phyloP scores from a whole-genome alignment of 2,329 filamentous ascomycete genomes.

The Exophiala alcalophila region DNA sequence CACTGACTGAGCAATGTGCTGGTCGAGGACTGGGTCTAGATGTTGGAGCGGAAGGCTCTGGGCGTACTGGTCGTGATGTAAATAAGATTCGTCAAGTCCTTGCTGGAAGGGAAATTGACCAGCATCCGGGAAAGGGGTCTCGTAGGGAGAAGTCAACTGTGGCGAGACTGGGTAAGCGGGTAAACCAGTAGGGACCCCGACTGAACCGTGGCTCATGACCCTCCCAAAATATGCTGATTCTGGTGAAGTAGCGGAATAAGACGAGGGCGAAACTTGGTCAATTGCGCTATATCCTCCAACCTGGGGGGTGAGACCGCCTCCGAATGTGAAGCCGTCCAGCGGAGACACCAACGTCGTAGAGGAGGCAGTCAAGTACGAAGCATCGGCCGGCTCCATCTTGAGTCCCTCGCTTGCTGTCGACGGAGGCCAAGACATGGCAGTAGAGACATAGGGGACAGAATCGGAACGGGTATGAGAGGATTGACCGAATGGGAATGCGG shows the following conservation, averaged over 20 bases:
- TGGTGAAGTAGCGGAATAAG: slow-evolving; percentile 14
- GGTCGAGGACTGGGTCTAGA: slow-evolving; percentile 1
- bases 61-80: slow-evolving; percentile 3
- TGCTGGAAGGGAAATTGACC: slow-evolving; percentile 5
- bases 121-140: slow-evolving; percentile 3
- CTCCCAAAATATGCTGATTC: slow-evolving; percentile 19
- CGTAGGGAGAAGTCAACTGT: slow-evolving; percentile 10
- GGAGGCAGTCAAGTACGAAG: slow-evolving; percentile 3
- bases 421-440: slow-evolving; percentile 10
- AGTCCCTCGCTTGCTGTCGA: slow-evolving; percentile 1
- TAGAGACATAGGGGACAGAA: slow-evolving; percentile 2
- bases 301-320: neutral
- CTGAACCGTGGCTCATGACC: slow-evolving; percentile 13
- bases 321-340: slow-evolving; percentile 4
- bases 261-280: slow-evolving; percentile 12
- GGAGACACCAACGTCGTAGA: slow-evolving; percentile 11
- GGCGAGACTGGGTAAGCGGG: slow-evolving; percentile 12
- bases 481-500: slow-evolving; percentile 8
- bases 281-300: slow-evolving; percentile 3
- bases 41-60: slow-evolving; percentile 1
- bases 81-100: slow-evolving; percentile 3
- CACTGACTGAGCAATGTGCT: neutral
- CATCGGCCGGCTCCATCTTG: slow-evolving; percentile 9
- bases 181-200: neutral
- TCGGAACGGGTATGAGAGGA: neutral